Conservation (phyloP, 2,329 filamentous ascomycete species). For the Periconia sp. region DNA sequence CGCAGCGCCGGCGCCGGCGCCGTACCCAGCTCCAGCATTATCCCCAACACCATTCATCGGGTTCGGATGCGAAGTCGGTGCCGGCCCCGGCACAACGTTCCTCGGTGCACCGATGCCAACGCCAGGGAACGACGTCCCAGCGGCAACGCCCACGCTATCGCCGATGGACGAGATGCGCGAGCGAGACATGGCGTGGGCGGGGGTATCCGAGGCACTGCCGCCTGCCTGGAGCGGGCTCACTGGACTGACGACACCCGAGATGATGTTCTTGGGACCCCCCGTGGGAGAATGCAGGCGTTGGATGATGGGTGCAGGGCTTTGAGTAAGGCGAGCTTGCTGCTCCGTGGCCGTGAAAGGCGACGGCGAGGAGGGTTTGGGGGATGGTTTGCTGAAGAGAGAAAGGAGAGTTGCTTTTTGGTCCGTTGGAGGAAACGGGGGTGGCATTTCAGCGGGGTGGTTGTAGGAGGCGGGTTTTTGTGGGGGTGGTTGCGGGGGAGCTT, state of each 20-base stretch:
- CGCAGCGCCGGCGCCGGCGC: neutral
- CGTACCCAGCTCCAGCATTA: neutral
- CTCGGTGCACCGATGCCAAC: slow-evolving; percentile 2
- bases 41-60: neutral
- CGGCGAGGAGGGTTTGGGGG: slow-evolving; percentile 11
- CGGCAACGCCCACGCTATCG: slow-evolving; percentile 12
- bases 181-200: slow-evolving; percentile 27
- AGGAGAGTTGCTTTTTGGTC: slow-evolving; percentile 40
- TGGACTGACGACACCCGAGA: slow-evolving; percentile 42
- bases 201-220: slow-evolving; percentile 26
- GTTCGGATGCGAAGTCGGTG: slow-evolving; percentile 16
- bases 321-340: slow-evolving; percentile 7
- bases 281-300: slow-evolving; percentile 15
- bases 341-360: slow-evolving; percentile 5
- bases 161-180: slow-evolving; percentile 40
- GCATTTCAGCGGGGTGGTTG: slow-evolving; percentile 29
- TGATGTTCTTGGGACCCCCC: slow-evolving; percentile 15
- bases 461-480: slow-evolving; percentile 11
- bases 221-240: slow-evolving; percentile 40
- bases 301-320: slow-evolving; percentile 19
- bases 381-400: slow-evolving; percentile 39
- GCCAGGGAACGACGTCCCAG: slow-evolving; percentile 12
- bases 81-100: slow-evolving; percentile 11
- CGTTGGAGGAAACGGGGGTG: slow-evolving; percentile 4
- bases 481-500: slow-evolving; percentile 7